These are phyloP conservation scores for Naematelia encephala DNA, from an alignment of 768 basidiomycete genomes.

Conservation along the genomic window DNA sequence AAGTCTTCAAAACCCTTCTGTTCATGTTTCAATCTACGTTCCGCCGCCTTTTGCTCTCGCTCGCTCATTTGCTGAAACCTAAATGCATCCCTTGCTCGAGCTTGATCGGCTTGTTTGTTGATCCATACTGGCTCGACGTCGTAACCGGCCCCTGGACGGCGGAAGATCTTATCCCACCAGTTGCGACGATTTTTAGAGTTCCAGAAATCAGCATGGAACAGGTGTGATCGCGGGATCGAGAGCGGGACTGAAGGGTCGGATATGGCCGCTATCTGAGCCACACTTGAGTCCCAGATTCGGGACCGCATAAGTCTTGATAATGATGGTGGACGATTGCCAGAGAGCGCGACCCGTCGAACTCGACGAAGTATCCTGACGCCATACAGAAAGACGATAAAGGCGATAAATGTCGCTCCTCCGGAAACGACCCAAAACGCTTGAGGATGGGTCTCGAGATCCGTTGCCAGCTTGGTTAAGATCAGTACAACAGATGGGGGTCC, in stretches of 20 bases:
- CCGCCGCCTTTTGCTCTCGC: background rate
- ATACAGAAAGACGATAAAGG: conserved; percentile 61
- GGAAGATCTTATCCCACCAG: background rate
- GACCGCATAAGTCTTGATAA: background rate
- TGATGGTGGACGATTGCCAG: conserved; percentile 19
- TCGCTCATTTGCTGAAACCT: conserved; percentile 1
- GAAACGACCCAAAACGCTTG: conserved; percentile 73
- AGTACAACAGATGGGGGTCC: background rate
- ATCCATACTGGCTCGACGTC: conserved; percentile 25
- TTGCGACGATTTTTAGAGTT: background rate
- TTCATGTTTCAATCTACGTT: background rate
- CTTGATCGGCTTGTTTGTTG: conserved; percentile 33
- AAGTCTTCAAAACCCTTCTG: background rate
- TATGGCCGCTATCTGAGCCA: background rate
- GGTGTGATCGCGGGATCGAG: background rate
- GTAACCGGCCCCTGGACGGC: background rate
- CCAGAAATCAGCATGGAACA: background rate
- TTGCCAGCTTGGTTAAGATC: conserved; percentile 60
- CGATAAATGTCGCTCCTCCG: conserved; percentile 59
- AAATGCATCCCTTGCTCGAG: conserved; percentile 26
- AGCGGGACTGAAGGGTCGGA: background rate
- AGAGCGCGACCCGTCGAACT: conserved; percentile 48
- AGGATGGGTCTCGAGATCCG: conserved; percentile 67
- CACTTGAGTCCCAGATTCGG: background rate
- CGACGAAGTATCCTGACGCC: conserved; percentile 61